Percentiles rank a stretch among this genome's conserved stretches.
phyloP scores from a whole-genome alignment of 2,329 filamentous ascomycete genomes.

The Fusarium acutatum region DNA sequence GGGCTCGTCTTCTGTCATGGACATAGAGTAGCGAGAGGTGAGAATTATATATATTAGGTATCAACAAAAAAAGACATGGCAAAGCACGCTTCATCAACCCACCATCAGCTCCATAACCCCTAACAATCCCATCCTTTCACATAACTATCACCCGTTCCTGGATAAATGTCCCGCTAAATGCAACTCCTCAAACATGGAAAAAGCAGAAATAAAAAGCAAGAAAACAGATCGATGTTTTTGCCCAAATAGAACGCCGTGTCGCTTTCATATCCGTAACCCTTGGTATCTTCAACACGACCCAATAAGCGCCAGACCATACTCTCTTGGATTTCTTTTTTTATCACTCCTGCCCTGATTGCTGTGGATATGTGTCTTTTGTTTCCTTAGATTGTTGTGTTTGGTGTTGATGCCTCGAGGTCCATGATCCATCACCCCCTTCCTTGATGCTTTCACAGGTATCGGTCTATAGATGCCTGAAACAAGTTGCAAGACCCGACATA shows the following conservation, averaged over 20 bases:
- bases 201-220: not conserved
- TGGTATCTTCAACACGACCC: conserved; percentile 37
- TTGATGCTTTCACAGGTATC: not conserved
- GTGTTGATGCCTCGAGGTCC: not conserved
- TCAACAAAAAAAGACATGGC: conserved; percentile 17
- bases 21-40: not conserved
- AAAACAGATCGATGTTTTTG: conserved; percentile 16
- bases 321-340: conserved; percentile 10
- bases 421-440: not conserved
- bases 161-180: conserved; percentile 22
- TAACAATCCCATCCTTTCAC: not conserved
- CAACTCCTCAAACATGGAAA: conserved; percentile 12
- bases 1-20: too few species aligned
- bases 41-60: conserved; percentile 35
- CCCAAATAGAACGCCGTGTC: conserved; percentile 29
- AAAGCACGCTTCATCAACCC: conserved; percentile 12
- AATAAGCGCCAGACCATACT: conserved; percentile 36
- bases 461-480: not conserved
- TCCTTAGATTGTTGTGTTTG: not conserved
- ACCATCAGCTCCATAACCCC: conserved; percentile 1
- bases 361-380: conserved; percentile 2
- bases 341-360: not conserved
- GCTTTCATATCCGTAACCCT: conserved; percentile 36
- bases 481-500: not conserved
- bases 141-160: not conserved